Conservation (phyloP, 768 basidiomycete species). For the Tricholoma matsutake region DNA sequence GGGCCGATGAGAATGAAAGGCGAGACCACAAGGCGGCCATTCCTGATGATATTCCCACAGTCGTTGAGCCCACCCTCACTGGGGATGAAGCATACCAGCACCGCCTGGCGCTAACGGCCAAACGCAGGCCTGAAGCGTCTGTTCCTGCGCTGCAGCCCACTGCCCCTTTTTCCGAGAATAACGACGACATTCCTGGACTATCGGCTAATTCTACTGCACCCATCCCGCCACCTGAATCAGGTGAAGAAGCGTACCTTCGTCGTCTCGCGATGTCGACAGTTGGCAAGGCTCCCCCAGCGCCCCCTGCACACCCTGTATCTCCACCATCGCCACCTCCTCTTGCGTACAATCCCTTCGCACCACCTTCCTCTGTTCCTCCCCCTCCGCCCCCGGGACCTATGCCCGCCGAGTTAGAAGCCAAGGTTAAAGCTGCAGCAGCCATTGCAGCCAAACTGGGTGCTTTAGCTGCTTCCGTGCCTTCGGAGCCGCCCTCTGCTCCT, state of each 20-base stretch:
- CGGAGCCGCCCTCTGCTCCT: constrained; percentile 25
- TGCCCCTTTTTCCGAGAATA: constrained; percentile 14
- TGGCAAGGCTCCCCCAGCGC: constrained; percentile 17
- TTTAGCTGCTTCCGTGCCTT: constrained; percentile 37
- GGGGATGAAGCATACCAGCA: constrained; percentile 83
- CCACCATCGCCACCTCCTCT: constrained; percentile 49
- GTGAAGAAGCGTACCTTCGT: constrained; percentile 68
- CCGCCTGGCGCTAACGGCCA: constrained; percentile 64
- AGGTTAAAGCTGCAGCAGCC: constrained; percentile 72
- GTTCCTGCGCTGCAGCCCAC: constrained; percentile 23
- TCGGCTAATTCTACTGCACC: constrained; percentile 11
- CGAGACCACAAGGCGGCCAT: constrained; percentile 15
- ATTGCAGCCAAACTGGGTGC: constrained; percentile 76
- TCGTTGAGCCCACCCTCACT: constrained; percentile 45
- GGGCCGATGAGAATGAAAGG: constrained; percentile 44
- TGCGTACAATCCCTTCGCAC: constrained; percentile 71
- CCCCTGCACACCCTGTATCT: constrained; percentile 22
- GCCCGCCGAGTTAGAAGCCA: constrained; percentile 55
- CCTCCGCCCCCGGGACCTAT: constrained; percentile 45
- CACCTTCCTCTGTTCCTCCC: constrained; percentile 53
- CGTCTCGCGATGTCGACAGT: constrained; percentile 54
- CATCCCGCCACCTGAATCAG: constrained; percentile 38
- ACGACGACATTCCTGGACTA: constrained; percentile 23
- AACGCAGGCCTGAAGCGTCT: constrained; percentile 19
- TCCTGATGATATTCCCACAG: constrained; percentile 33